A percentile compares a stretch with the other conserved stretches of the same genome.
phyloP scores from a whole-genome alignment of 352 stramenopile species.

The Pythium sp. region DNA sequence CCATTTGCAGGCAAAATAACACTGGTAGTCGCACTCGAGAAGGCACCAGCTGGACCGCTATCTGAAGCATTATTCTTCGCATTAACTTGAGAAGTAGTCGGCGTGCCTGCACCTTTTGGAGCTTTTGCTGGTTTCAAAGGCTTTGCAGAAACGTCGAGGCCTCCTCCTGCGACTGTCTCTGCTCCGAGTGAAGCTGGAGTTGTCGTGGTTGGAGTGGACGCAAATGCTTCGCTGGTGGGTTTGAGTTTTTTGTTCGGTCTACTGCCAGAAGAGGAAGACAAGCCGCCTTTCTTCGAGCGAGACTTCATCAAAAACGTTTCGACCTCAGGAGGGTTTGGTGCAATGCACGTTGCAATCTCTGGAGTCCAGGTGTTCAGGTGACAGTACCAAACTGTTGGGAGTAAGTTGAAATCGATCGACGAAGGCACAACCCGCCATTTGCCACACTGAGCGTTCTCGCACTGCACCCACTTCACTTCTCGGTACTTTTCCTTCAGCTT shows the following conservation, averaged over 20 bases:
- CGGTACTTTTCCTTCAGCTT: constrained; percentile 80
- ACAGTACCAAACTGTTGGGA: constrained; percentile 91
- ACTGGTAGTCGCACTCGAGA: neutral
- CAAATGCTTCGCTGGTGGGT: constrained; percentile 7
- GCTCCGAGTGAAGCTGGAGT: neutral
- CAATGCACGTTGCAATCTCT: constrained; percentile 65
- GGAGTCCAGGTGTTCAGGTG: constrained; percentile 78
- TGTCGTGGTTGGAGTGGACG: neutral
- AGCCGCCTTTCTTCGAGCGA: constrained; percentile 48
- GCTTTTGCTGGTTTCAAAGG: constrained; percentile 11
- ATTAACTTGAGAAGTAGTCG: neutral
- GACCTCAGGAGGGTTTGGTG: constrained; percentile 69
- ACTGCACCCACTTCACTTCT: constrained; percentile 94
- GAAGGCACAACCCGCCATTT: constrained; percentile 95
- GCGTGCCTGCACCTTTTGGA: constrained; percentile 7
- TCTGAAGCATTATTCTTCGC: neutral
- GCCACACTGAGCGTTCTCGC: constrained; percentile 89
- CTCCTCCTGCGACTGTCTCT: neutral
- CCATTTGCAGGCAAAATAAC: neutral
- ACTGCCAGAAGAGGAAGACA: constrained; percentile 11
- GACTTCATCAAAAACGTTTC: constrained; percentile 64
- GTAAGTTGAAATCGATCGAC: constrained; percentile 84
- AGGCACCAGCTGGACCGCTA: neutral
- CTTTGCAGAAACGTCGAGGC: neutral
- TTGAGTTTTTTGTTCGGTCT: constrained; percentile 59